Percentiles rank a stretch among this genome's conserved stretches.
Evolutionary conservation across 129 eudicot species (phyloP).

Genomic region (Arctium minus): DNA sequence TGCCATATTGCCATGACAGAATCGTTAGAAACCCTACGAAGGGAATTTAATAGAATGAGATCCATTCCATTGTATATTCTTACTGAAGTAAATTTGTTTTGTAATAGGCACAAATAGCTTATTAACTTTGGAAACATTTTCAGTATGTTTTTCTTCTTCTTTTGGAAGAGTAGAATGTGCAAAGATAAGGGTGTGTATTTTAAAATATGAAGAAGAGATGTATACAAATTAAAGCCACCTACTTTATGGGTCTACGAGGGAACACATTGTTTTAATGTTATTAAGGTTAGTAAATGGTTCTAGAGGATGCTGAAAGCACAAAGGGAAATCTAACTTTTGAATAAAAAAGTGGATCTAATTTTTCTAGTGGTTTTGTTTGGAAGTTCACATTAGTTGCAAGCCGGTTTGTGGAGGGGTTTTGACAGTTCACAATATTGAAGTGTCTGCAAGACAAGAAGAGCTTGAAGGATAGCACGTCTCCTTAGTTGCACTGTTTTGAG

Average conservation of each 20-base stretch:
- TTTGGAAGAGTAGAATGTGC: background rate
- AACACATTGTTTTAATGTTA: background rate
- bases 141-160: background rate
- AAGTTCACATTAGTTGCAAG: background rate
- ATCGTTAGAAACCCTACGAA: background rate
- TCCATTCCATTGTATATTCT: background rate
- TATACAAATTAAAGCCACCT: background rate
- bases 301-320: background rate
- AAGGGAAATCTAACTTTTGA: no score
- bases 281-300: background rate
- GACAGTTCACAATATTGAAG: background rate
- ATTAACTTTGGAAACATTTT: background rate
- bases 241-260: background rate
- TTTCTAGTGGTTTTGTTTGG: background rate
- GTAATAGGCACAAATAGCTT: background rate
- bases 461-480: background rate
- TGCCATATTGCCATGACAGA: background rate
- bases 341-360: no score
- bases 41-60: background rate
- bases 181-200: background rate
- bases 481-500: background rate
- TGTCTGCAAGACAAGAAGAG: background rate
- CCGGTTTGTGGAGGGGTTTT: background rate
- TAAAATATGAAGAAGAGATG: background rate
- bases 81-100: no score